phyloP scores from a whole-genome alignment of 768 basidiomycete species.

The Termitomyces sp. region DNA sequence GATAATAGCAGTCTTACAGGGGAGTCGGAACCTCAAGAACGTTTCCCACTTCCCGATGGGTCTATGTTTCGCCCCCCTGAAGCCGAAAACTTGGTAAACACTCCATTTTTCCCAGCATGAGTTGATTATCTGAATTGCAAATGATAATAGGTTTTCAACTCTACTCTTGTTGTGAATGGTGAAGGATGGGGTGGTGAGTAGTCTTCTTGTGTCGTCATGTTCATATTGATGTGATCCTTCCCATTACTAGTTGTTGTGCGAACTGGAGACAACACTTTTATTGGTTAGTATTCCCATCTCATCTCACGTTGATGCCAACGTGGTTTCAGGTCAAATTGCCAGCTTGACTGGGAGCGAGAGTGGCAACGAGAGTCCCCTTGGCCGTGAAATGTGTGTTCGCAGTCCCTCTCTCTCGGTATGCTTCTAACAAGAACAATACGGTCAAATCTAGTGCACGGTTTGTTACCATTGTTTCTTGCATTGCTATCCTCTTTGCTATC shows the following conservation, averaged over 20 bases:
- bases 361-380: constrained; percentile 65
- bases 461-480: constrained; percentile 57
- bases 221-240: neutral
- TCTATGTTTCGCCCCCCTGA: constrained; percentile 48
- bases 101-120: neutral
- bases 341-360: constrained; percentile 60
- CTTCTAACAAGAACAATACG: constrained; percentile 42
- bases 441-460: constrained; percentile 43
- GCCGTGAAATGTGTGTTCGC: constrained; percentile 53
- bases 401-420: constrained; percentile 24
- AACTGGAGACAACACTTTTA: constrained; percentile 64
- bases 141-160: constrained; percentile 56
- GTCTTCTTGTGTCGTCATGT: neutral
- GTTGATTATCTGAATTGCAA: neutral
- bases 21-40: constrained; percentile 68
- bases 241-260: constrained; percentile 58
- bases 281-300: constrained; percentile 33
- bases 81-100: constrained; percentile 58
- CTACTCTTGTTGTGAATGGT: constrained; percentile 66
- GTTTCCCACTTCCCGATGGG: constrained; percentile 44
- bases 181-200: constrained; percentile 64
- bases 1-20: constrained; percentile 72
- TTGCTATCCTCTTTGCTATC: constrained; percentile 59
- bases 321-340: constrained; percentile 58
- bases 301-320: neutral